Percentiles rank a stretch among this genome's conserved stretches.
phyloP scores from a whole-genome alignment of 1,139 yeast species.

The Suhomyces maxii region DNA sequence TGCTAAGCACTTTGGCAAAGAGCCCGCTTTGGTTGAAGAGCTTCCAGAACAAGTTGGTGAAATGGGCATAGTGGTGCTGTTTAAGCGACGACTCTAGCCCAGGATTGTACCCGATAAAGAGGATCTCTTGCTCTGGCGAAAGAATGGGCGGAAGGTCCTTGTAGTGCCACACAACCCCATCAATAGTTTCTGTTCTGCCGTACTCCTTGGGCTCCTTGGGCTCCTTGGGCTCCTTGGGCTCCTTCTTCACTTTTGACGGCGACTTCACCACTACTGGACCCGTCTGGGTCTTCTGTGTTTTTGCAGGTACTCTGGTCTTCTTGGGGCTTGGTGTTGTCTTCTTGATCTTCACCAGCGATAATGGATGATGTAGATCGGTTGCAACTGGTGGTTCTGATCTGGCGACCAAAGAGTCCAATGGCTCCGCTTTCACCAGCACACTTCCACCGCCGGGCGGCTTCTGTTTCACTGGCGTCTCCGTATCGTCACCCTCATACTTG shows the following conservation, averaged over 20 bases:
- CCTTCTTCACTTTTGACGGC: neutral
- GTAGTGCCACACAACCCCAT: neutral
- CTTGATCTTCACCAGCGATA: too few species aligned
- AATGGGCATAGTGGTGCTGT: constrained; percentile 78
- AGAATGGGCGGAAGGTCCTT: constrained; percentile 39
- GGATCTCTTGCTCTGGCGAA: constrained; percentile 34
- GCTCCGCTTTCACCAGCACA: neutral
- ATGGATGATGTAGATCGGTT: neutral
- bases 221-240: too few species aligned
- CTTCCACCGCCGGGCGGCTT: neutral
- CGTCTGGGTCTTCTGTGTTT: neutral
- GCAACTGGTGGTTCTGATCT: neutral
- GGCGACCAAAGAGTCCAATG: neutral
- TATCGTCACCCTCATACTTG: neutral
- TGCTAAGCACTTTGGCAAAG: constrained; percentile 26
- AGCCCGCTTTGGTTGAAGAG: constrained; percentile 55
- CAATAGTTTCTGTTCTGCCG: neutral
- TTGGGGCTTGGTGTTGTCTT: too few species aligned
- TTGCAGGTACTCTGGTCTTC: too few species aligned
- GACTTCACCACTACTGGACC: neutral
- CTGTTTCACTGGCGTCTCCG: neutral
- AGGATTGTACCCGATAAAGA: constrained; percentile 77
- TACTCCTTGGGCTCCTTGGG: neutral
- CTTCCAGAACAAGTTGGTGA: constrained; percentile 69
- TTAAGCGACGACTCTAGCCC: constrained; percentile 61